Evolutionary conservation across 176 grass and related monocot species (phyloP).

Genomic region (Oryza longistaminata): DNA sequence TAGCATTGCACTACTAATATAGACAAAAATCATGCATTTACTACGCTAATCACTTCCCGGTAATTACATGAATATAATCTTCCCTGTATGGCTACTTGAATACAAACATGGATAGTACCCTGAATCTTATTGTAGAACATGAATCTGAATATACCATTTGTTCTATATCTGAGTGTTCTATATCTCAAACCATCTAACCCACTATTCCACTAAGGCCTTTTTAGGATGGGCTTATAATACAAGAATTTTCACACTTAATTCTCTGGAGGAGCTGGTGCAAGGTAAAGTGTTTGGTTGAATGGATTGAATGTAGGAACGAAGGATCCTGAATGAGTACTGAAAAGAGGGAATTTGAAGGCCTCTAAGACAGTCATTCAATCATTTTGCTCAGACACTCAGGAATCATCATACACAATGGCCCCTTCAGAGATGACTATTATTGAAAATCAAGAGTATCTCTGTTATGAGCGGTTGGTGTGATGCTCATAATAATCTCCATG

Average conservation of each 20-base stretch:
- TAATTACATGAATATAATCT: background rate
- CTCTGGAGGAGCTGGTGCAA: background rate
- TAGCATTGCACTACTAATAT: background rate
- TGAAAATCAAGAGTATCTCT: background rate
- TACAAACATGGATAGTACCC: background rate
- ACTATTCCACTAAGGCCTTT: background rate
- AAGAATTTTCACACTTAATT: background rate
- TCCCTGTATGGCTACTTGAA: background rate
- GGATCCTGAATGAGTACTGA: background rate
- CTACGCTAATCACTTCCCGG: background rate
- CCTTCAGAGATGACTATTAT: constrained; percentile 12
- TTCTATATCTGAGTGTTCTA: background rate
- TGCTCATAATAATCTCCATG: background rate
- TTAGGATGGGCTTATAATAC: too few relatives aligned
- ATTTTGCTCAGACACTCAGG: background rate
- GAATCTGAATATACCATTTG: background rate
- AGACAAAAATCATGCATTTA: background rate
- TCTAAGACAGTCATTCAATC: constrained; percentile 14
- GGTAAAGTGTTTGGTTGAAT: background rate
- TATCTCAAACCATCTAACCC: background rate
- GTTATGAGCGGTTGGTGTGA: background rate
- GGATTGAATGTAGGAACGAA: background rate
- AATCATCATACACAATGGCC: background rate
- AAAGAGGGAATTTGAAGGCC: background rate
- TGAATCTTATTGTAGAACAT: background rate